Percentiles rank a stretch among this genome's conserved stretches.
These are phyloP conservation scores for Plantago lanceolata DNA, from an alignment of 305 asterid species.

Conservation along the genomic window DNA sequence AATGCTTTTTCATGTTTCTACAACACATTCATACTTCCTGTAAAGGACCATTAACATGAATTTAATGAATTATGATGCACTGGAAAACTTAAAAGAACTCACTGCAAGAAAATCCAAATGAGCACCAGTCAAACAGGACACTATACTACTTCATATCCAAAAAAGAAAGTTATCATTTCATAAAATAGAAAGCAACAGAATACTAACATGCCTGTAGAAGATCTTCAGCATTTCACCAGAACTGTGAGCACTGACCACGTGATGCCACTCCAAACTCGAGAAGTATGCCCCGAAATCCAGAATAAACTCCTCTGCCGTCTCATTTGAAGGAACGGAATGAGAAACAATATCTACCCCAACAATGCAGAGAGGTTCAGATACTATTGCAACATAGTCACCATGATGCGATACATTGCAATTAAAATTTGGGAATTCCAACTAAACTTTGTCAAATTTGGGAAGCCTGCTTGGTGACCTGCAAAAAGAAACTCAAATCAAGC, in stretches of 20 bases:
- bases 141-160: neutral
- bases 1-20: too few species aligned
- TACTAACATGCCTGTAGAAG: slow-evolving; percentile 56
- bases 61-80: too few species aligned
- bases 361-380: slow-evolving; percentile 85
- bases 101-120: too few species aligned
- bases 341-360: slow-evolving; percentile 83
- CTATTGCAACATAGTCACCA: slow-evolving; percentile 86
- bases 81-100: neutral
- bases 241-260: slow-evolving; percentile 44
- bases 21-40: too few species aligned
- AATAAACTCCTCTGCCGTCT: slow-evolving; percentile 52
- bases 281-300: slow-evolving; percentile 60
- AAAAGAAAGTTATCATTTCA: neutral
- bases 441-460: slow-evolving; percentile 36
- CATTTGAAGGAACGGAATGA: slow-evolving; percentile 54
- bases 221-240: slow-evolving; percentile 47
- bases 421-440: slow-evolving; percentile 51
- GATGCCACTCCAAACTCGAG: slow-evolving; percentile 67
- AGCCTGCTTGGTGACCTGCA: slow-evolving; percentile 71
- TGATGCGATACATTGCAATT: slow-evolving; percentile 86
- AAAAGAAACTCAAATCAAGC: slow-evolving; percentile 8
- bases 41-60: too few species aligned
- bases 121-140: neutral
- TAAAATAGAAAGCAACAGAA: neutral